These are phyloP conservation scores for Helianthus tuberosus DNA, from an alignment of 129 eudicot species.

Conservation along the genomic window DNA sequence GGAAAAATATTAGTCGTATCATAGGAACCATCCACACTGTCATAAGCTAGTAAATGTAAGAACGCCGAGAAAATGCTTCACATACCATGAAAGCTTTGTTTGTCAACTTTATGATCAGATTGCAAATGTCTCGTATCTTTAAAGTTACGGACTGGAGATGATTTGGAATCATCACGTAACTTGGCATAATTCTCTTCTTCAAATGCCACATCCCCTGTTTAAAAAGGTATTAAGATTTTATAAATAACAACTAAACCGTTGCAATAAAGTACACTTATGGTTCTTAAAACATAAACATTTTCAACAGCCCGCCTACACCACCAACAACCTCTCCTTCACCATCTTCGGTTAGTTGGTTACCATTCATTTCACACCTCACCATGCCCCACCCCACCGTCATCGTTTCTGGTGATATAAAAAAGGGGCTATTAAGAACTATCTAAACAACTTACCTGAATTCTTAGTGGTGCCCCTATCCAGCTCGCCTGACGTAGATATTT, in stretches of 20 bases:
- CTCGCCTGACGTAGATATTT: slow-evolving; percentile 16
- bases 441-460: slow-evolving; percentile 32
- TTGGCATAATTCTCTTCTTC: slow-evolving; percentile 28
- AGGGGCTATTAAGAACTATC: slow-evolving; percentile 3
- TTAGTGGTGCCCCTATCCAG: slow-evolving; percentile 28
- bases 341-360: neutral
- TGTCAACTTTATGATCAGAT: slow-evolving; percentile 13
- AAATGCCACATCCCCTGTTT: slow-evolving; percentile 12
- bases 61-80: slow-evolving; percentile 13
- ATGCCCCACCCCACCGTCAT: neutral
- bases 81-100: slow-evolving; percentile 20
- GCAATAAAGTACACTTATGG: too few relatives aligned
- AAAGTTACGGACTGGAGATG: slow-evolving; percentile 27
- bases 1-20: neutral
- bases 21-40: slow-evolving; percentile 2
- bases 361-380: neutral
- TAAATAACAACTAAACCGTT: too few relatives aligned
- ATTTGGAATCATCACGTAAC: slow-evolving; percentile 12
- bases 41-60: slow-evolving; percentile 10
- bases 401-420: slow-evolving; percentile 5
- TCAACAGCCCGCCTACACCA: neutral
- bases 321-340: neutral
- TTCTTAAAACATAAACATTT: neutral
- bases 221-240: too few relatives aligned
- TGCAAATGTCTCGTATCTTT: slow-evolving; percentile 24